phyloP scores from a whole-genome alignment of 2,329 filamentous ascomycete genomes.

The Colletotrichum tropicicola region DNA sequence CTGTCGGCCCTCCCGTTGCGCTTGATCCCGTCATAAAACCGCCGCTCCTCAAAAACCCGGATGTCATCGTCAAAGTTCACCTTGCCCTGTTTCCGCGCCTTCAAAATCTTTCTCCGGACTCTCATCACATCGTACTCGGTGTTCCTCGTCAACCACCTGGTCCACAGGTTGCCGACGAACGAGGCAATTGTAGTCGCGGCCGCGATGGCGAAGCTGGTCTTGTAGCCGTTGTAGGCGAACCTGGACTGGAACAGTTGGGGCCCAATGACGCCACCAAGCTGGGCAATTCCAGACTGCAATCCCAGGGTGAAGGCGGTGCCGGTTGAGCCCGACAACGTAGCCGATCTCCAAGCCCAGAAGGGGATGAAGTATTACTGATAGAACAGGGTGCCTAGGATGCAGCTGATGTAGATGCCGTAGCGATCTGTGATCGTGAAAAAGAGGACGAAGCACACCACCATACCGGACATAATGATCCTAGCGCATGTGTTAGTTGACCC shows the following conservation, averaged over 20 bases:
- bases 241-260: slow-evolving; percentile 53
- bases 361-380: slow-evolving; percentile 54
- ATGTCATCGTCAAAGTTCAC: slow-evolving; percentile 20
- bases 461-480: slow-evolving; percentile 46
- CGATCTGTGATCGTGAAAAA: slow-evolving; percentile 47
- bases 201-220: slow-evolving; percentile 37
- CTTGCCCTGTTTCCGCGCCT: slow-evolving; percentile 29
- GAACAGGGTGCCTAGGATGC: slow-evolving; percentile 52
- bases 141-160: slow-evolving; percentile 37
- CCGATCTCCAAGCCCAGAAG: slow-evolving; percentile 55
- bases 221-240: slow-evolving; percentile 46
- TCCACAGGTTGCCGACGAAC: slow-evolving; percentile 36
- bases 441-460: slow-evolving; percentile 53
- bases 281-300: slow-evolving; percentile 51
- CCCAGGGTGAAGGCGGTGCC: slow-evolving; percentile 54
- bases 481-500: background rate
- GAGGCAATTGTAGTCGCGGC: slow-evolving; percentile 33
- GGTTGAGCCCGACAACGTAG: slow-evolving; percentile 49
- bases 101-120: slow-evolving; percentile 30
- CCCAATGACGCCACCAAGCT: slow-evolving; percentile 54
- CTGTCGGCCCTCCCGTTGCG: background rate
- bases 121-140: slow-evolving; percentile 36
- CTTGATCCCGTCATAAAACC: slow-evolving; percentile 5
- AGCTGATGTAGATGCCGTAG: slow-evolving; percentile 52
- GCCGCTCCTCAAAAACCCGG: slow-evolving; percentile 7